Percentiles rank a stretch among this genome's conserved stretches.
Evolutionary conservation across 192 early-diverging fungal genomes (phyloP).

Genomic region (Cetraspora pellucida): DNA sequence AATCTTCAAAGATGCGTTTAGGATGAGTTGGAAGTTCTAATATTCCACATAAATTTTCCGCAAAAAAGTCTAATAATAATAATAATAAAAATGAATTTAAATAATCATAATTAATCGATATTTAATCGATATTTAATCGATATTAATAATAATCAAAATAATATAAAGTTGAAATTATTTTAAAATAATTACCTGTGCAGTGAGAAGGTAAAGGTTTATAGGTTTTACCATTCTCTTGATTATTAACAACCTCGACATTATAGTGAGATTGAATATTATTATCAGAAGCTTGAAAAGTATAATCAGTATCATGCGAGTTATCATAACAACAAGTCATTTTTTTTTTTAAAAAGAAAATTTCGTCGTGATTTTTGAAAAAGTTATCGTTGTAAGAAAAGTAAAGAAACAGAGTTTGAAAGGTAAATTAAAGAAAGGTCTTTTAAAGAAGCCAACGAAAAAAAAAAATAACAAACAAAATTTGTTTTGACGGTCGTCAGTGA

Average conservation of each 20-base stretch:
- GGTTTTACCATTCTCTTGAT: background rate
- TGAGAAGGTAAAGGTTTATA: background rate
- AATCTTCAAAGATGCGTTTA: background rate
- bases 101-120: no score
- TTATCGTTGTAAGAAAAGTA: no score
- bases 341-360: no score
- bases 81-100: background rate
- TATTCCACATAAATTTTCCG: conserved; percentile 12
- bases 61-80: background rate
- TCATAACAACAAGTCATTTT: no score
- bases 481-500: no score
- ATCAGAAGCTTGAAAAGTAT: background rate
- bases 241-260: background rate
- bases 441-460: no score
- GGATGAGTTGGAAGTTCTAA: background rate
- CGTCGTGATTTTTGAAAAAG: no score
- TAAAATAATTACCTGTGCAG: background rate
- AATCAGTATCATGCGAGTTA: background rate
- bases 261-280: no score
- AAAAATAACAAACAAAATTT: no score
- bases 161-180: background rate
- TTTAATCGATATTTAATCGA: background rate
- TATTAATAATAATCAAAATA: background rate
- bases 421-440: no score
- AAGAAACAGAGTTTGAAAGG: no score